Evolutionary conservation across 164 flowering plant genomes (phyloP).

Genomic region (Amborella trichopoda): DNA sequence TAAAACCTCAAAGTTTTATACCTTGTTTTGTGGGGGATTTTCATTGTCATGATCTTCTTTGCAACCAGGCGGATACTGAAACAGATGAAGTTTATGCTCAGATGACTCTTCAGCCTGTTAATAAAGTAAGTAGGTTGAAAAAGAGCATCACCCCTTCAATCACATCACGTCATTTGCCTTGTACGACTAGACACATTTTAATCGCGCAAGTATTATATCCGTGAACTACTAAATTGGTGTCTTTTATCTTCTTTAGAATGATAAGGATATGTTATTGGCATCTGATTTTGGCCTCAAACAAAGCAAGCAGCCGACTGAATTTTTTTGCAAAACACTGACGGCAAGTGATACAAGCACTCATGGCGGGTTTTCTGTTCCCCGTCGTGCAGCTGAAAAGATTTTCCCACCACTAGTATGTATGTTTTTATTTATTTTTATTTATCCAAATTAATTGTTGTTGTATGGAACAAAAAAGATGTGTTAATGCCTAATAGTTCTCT

Average conservation of each 20-base stretch:
- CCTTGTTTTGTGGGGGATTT: neutral
- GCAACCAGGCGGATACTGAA: conserved; percentile 80
- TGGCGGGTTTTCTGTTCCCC: conserved; percentile 98
- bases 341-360: conserved; percentile 98
- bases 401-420: conserved; percentile 75
- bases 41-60: neutral
- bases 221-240: no score
- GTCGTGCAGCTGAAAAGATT: conserved; percentile 95
- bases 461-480: no score
- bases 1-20: neutral
- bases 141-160: no score
- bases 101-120: conserved; percentile 96
- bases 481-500: no score
- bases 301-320: conserved; percentile 78
- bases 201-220: no score
- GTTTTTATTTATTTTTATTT: conserved; percentile 2
- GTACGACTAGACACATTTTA: no score
- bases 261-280: conserved; percentile 70
- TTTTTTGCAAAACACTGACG: conserved; percentile 93
- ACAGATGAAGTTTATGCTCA: conserved; percentile 97
- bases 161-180: no score
- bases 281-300: conserved; percentile 90
- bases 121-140: no score
- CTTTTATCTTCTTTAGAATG: conserved; percentile 36
- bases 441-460: no score